Evolutionary conservation across 2,329 filamentous ascomycete genomes (phyloP), one percentile per base, ranked within the genome.

Genomic region (Verticillium klebahnii): DNA sequence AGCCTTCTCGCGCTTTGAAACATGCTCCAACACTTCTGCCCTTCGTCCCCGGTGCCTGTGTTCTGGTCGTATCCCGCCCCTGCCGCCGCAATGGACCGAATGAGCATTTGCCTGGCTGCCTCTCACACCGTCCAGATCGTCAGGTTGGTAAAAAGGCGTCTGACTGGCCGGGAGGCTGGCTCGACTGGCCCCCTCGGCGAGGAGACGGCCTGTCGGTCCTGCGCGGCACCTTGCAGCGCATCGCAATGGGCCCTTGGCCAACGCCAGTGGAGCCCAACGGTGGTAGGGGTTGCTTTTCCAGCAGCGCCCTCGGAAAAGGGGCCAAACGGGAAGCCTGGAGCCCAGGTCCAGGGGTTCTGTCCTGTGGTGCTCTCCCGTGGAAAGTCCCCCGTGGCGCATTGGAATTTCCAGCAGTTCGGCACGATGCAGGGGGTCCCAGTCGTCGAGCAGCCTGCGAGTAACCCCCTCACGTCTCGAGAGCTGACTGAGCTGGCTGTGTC

Each of bases 391-490:
- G 45, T n/a, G 57, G 37, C 11, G 3, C 19, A 19, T 39, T 25
- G 57, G 57, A 19, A 58, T 50, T 58, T 58, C 57, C 57, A 58
- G 57, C 57, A 23, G 57, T 58, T 40, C 32, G 39, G 57, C 37
- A 58, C 57, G 36, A 39, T 39, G n/a, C 31, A 32, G 39, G 29
- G 23, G 15, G 57, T 31, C 25, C 57, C 57, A 23, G 39, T 45
- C 39, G 8, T 9, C 2, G 39, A n/a, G 1, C 19, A 52, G 45
- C 34, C 34, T 11, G 34, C 9, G 9, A 36, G 34, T 8, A 14
- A 29, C 29, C 29, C 29, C 29, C 34, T 36, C 34, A 36, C 34
- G 34, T 1, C 34, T 14, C 7, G 7, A 36, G 11, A 36, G 34
- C 34, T 40, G 37, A n/a, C 37, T 25, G 45, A 25, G 9, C 34